phyloP scores from a whole-genome alignment of 176 grass and related monocot genomes.

The Panicum miliaceum region DNA sequence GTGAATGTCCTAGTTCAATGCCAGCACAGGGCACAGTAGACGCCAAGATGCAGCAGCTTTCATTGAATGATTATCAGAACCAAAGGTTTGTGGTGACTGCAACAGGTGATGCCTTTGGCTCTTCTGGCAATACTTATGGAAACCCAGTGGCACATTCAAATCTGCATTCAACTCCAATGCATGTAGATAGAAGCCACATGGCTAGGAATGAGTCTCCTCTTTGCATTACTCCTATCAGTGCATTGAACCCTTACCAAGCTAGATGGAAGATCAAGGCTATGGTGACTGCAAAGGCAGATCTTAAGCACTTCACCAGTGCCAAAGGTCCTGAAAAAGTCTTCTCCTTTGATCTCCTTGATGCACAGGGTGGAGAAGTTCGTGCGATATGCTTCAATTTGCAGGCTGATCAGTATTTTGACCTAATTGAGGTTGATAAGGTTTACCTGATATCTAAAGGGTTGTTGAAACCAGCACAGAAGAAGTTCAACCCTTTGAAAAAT shows the following conservation, averaged over 20 bases:
- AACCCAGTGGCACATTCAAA: constrained; percentile 35
- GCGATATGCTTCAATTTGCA: constrained; percentile 61
- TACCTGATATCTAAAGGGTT: constrained; percentile 81
- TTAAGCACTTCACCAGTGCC: constrained; percentile 46
- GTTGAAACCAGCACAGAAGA: constrained; percentile 57
- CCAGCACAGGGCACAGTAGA: not conserved
- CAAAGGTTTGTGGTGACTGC: constrained; percentile 52
- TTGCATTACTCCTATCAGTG: constrained; percentile 57
- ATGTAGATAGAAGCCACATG: constrained; percentile 65
- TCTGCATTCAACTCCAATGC: constrained; percentile 57
- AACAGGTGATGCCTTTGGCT: constrained; percentile 34
- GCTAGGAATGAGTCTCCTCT: constrained; percentile 55
- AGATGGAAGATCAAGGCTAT: constrained; percentile 88
- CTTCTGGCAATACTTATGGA: constrained; percentile 54
- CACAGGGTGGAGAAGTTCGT: constrained; percentile 75
- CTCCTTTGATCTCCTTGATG: constrained; percentile 86
- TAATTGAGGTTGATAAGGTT: constrained; percentile 83
- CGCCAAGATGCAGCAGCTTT: constrained; percentile 43
- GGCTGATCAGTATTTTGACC: constrained; percentile 60
- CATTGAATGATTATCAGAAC: constrained; percentile 49
- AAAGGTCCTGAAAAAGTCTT: constrained; percentile 75
- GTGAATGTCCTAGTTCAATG: not conserved
- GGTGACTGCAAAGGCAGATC: constrained; percentile 68
- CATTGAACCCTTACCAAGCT: constrained; percentile 67
- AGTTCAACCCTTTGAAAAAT: constrained; percentile 67